Conservation (phyloP, 2,329 filamentous ascomycete genomes). For the Lasiodiplodia hormozganensis region DNA sequence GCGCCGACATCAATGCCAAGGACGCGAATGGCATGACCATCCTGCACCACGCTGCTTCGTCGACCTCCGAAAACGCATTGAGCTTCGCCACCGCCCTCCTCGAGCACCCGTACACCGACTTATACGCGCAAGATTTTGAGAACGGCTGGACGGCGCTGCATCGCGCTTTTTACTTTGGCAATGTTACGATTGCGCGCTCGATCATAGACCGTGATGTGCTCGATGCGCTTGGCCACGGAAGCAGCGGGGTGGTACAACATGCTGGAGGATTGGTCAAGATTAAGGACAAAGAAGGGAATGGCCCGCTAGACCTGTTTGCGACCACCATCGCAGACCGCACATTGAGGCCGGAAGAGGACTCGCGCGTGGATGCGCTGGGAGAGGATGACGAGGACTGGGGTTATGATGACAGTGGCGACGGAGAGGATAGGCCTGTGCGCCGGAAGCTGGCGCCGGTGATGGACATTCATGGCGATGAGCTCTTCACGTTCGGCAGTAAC, state of each 20-base stretch:
- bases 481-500: conserved; percentile 95
- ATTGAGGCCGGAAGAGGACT: conserved; percentile 59
- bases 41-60: conserved; percentile 83
- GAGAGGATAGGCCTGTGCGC: conserved; percentile 31
- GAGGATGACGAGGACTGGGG: conserved; percentile 62
- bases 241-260: conserved; percentile 64
- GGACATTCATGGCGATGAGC: conserved; percentile 73
- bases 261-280: conserved; percentile 85
- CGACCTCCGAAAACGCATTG: conserved; percentile 70
- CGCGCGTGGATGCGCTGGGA: conserved; percentile 35
- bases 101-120: conserved; percentile 80
- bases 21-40: conserved; percentile 84
- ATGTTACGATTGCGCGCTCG: conserved; percentile 82
- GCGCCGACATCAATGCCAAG: conserved; percentile 81
- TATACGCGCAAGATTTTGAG: conserved; percentile 86
- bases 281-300: conserved; percentile 94
- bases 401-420: conserved; percentile 51
- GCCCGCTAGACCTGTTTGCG: conserved; percentile 91
- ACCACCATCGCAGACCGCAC: conserved; percentile 82
- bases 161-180: conserved; percentile 87
- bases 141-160: conserved; percentile 97
- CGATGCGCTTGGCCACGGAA: conserved; percentile 68
- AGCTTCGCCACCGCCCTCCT: conserved; percentile 81
- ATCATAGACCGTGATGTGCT: conserved; percentile 80
- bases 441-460: conserved; percentile 36